Base-by-base conservation (phyloP, 306 rosid genomes). In the Hippophae rhamnoides region DNA sequence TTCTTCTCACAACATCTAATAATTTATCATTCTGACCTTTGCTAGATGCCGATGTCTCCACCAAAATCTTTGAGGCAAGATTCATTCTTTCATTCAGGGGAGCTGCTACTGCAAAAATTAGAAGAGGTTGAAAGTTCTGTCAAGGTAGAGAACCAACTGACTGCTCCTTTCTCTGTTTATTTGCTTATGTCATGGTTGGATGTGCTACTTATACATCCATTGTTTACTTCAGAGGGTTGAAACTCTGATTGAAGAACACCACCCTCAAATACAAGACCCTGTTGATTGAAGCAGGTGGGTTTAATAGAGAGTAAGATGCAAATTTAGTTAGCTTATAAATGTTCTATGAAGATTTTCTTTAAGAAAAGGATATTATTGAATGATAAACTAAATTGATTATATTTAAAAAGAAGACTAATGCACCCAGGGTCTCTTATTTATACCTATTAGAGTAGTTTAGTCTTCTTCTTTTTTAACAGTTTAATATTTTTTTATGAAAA, bases 41-140 rank as follows among this genome's bases (percentile, higher is more conserved):
- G 10, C 57, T 63, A 68, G 71, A 61, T 77, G 50, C 78, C 81
- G 81, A 46, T 66, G 66, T 81, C 96, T 61, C 89, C 92, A 10
- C 75, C 94, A 46, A 87, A 77, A 74, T 69, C 94, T 57, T 59
- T 51, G 3, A 82, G 73, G 72, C 73, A 75, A 6, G 95, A 86
- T 57, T 74, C 78, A 3, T 64, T 65, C 67, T 63, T 72, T 27
- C 69, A 69, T 60, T 73, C 77, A 13, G 83, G 79, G 69, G 89
- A 92, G 68, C 72, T 68, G 68, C 70, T 87, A 55, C 58, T 92
- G 69, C 98, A 87, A 70, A 92, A 85, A 65, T 83, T 92, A 13
- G 98, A 87, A 67, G 98, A 92, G 78, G 79, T 87, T 79, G 96
- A 86, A 79, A 87, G 72, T 80, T 85, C 95, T 47, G 82, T 87